These are phyloP conservation scores for Ormosia semicastrata DNA, from an alignment of 306 rosid species.

Conservation along the genomic window DNA sequence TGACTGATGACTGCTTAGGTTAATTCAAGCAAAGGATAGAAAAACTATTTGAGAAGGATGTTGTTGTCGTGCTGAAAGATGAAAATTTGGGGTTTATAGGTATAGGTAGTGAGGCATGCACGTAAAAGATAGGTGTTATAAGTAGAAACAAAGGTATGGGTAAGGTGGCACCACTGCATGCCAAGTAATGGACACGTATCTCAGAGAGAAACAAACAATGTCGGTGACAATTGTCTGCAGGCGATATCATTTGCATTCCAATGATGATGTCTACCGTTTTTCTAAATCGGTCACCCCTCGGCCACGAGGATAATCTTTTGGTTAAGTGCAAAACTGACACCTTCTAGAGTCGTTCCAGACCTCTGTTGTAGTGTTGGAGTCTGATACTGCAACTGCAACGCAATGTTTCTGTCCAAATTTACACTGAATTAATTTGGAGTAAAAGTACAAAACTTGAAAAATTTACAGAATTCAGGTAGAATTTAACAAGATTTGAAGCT, in stretches of 20 bases:
- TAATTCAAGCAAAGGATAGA: neutral
- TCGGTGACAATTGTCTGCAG: neutral
- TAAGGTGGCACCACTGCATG: constrained; percentile 42
- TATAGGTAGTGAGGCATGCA: neutral
- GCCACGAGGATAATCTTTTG: neutral
- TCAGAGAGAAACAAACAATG: neutral
- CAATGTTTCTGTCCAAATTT: neutral
- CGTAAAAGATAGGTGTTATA: neutral
- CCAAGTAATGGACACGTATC: constrained; percentile 38
- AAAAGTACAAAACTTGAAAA: neutral
- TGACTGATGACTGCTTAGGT: neutral
- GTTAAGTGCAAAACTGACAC: neutral
- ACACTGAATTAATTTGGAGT: neutral
- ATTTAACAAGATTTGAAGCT: too few species aligned
- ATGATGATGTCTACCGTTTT: neutral
- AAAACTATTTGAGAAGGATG: neutral
- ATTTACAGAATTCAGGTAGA: neutral
- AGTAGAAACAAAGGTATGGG: neutral
- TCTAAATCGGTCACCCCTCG: neutral
- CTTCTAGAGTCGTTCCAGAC: neutral
- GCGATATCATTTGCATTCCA: neutral
- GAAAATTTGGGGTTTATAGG: neutral
- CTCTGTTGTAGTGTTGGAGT: neutral
- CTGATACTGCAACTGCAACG: neutral
- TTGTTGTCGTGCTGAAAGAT: neutral